Conservation (phyloP, 768 basidiomycete genomes). For the Rossbeevera mucosa region DNA sequence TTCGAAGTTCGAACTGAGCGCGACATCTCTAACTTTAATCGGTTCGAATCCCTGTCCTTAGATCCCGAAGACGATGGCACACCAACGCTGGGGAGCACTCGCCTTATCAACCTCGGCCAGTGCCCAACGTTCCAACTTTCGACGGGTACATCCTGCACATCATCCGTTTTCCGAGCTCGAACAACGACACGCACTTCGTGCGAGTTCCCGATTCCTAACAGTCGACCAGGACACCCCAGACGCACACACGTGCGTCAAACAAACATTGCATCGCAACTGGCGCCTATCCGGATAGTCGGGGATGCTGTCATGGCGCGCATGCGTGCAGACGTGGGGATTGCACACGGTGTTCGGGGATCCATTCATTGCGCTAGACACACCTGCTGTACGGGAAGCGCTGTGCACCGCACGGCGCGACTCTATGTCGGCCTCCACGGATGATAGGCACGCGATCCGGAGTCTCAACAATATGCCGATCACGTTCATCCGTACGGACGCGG, state of each 20-base stretch:
- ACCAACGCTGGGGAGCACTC: constrained; percentile 34
- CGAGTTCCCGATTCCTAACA: no score
- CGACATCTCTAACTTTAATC: constrained; percentile 14
- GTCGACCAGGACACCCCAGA: constrained; percentile 1
- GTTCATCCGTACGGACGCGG: constrained; percentile 8
- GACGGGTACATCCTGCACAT: constrained; percentile 28
- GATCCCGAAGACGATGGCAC: not conserved
- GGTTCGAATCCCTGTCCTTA: constrained; percentile 25
- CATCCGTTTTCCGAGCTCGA: constrained; percentile 20
- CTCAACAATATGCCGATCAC: constrained; percentile 4
- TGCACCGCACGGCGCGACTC: not conserved
- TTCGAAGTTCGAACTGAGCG: constrained; percentile 19
- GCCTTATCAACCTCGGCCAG: constrained; percentile 34
- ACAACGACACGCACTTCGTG: not conserved
- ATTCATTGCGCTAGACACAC: constrained; percentile 37
- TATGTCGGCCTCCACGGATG: no score
- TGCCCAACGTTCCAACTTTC: constrained; percentile 30
- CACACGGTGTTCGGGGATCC: constrained; percentile 46
- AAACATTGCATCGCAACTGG: constrained; percentile 20
- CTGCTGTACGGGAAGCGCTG: not conserved
- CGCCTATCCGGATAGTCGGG: constrained; percentile 2
- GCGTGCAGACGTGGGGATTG: constrained; percentile 39
- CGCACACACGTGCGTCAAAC: constrained; percentile 29
- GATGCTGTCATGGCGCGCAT: constrained; percentile 44
- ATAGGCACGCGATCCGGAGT: not conserved